Percentiles rank a stretch among this genome's conserved stretches.
These are phyloP conservation scores for Boletellus deceptivus DNA, from an alignment of 1,284 basidiomycete genomes.

Conservation along the genomic window DNA sequence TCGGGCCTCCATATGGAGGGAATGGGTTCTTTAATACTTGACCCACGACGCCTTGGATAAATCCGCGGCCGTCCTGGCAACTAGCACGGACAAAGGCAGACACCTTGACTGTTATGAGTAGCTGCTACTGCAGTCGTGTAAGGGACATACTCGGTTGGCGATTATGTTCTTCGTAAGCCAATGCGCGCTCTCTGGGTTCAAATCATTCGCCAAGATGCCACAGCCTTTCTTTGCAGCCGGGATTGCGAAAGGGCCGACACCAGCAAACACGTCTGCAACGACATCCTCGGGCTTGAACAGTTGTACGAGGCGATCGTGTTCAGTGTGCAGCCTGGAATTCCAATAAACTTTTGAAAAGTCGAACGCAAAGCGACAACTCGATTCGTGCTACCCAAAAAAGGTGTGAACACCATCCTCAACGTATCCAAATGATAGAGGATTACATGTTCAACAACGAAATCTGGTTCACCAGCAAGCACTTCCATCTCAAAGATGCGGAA, in stretches of 20 bases:
- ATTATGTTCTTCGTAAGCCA: constrained; percentile 75
- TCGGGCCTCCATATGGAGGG: constrained; percentile 49
- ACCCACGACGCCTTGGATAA: constrained; percentile 63
- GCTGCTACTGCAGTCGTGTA: constrained; percentile 1
- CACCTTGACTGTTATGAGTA: constrained; percentile 51
- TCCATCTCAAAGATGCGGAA: constrained; percentile 99
- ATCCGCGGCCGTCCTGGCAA: constrained; percentile 83
- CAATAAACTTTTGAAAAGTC: constrained; percentile 97
- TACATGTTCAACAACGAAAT: constrained; percentile 86
- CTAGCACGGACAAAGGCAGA: constrained; percentile 61
- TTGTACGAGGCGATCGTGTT: constrained; percentile 84
- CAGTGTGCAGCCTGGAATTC: constrained; percentile 93
- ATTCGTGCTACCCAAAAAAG: constrained; percentile 62
- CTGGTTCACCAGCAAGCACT: constrained; percentile 84
- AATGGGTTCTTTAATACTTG: constrained; percentile 66
- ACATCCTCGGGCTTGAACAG: constrained; percentile 70
- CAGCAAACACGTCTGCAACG: constrained; percentile 93
- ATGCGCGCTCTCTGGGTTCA: constrained; percentile 87
- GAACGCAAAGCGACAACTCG: constrained; percentile 85
- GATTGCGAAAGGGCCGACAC: constrained; percentile 95
- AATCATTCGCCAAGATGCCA: constrained; percentile 88
- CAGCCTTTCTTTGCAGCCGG: constrained; percentile 91
- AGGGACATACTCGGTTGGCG: constrained; percentile 64
- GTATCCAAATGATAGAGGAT: constrained; percentile 21
- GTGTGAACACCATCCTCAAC: not conserved